phyloP scores from a whole-genome alignment of 1,284 basidiomycete genomes.

The Microbotryomycetes sp. region DNA sequence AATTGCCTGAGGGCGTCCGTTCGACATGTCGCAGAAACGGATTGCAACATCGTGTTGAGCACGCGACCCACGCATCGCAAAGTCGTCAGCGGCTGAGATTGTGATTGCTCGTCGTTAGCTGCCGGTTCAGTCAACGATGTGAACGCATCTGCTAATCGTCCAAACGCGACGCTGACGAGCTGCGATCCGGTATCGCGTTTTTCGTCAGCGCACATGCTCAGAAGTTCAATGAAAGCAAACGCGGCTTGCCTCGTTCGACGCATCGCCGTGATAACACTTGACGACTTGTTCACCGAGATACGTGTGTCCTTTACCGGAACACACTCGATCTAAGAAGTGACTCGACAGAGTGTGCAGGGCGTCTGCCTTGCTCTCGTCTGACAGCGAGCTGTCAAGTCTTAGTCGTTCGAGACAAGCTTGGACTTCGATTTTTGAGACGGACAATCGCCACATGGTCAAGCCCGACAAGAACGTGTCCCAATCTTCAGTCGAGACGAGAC shows the following conservation, averaged over 20 bases:
- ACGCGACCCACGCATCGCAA: constrained; percentile 20
- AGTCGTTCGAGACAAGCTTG: constrained; percentile 29
- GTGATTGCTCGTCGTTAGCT: background rate
- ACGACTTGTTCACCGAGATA: constrained; percentile 31
- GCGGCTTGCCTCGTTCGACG: constrained; percentile 23
- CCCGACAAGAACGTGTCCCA: constrained; percentile 31
- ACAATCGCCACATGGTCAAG: constrained; percentile 27
- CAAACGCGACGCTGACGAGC: constrained; percentile 32
- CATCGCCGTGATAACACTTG: constrained; percentile 24
- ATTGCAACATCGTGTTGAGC: constrained; percentile 25
- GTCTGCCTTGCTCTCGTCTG: constrained; percentile 12
- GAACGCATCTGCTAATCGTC: constrained; percentile 15
- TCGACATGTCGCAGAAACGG: background rate
- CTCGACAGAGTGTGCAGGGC: constrained; percentile 25
- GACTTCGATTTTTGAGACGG: constrained; percentile 29
- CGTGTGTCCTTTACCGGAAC: constrained; percentile 24
- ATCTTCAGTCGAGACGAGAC: constrained; percentile 29
- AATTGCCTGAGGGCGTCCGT: constrained; percentile 4
- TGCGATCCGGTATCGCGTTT: no score
- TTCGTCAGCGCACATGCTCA: background rate
- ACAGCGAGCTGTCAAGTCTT: constrained; percentile 17
- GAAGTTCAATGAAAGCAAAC: background rate
- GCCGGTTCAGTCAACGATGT: background rate
- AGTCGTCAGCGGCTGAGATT: constrained; percentile 3
- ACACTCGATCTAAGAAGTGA: constrained; percentile 29